Conservation (phyloP, 2,329 filamentous ascomycete genomes). For the Clarireedia monteithiana region DNA sequence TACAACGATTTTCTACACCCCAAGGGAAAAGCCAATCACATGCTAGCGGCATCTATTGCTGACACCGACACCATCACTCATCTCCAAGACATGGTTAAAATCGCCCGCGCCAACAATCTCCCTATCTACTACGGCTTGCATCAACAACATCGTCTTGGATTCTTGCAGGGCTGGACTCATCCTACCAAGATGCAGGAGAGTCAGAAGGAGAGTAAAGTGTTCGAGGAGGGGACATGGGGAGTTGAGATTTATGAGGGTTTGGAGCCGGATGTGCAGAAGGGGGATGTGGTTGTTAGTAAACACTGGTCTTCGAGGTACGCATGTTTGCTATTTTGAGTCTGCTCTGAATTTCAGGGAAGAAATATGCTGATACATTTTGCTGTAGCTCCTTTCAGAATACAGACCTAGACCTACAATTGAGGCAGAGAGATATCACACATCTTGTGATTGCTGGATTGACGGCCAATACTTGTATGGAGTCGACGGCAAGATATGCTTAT, state of each 20-base stretch:
- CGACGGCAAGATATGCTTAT: slow-evolving; percentile 30
- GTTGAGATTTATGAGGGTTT: slow-evolving; percentile 26
- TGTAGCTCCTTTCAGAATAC: slow-evolving; percentile 30
- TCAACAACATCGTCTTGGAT: slow-evolving; percentile 22
- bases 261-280: slow-evolving; percentile 24
- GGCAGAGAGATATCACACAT: slow-evolving; percentile 28
- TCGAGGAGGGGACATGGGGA: slow-evolving; percentile 28
- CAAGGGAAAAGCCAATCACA: slow-evolving; percentile 19
- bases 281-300: slow-evolving; percentile 28
- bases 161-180: slow-evolving; percentile 27
- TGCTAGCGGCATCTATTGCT: slow-evolving; percentile 24
- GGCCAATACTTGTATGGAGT: slow-evolving; percentile 30
- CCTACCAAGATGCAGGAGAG: slow-evolving; percentile 16
- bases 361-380: neutral
- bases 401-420: slow-evolving; percentile 31
- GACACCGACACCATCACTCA: slow-evolving; percentile 25
- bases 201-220: slow-evolving; percentile 17
- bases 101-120: slow-evolving; percentile 22
- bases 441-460: slow-evolving; percentile 28
- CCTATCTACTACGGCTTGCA: slow-evolving; percentile 32
- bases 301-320: slow-evolving; percentile 29
- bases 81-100: slow-evolving; percentile 21
- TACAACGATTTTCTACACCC: slow-evolving; percentile 27
- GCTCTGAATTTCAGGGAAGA: neutral
- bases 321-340: neutral